Conservation (phyloP, 169 alveolate species). For the Theileria parva region DNA sequence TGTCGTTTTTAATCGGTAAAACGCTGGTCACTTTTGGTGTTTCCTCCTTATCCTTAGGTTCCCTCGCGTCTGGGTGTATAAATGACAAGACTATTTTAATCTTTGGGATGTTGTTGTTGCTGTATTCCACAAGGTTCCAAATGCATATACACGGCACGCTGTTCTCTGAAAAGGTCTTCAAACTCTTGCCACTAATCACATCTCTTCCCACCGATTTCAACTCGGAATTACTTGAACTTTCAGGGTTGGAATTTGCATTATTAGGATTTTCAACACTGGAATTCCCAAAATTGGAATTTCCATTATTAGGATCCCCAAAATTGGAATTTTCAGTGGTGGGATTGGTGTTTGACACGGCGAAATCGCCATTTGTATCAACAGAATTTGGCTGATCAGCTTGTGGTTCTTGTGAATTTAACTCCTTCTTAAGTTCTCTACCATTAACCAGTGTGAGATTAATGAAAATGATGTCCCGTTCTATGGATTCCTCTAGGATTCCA, state of each 20-base stretch:
- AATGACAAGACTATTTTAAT: constrained; percentile 33
- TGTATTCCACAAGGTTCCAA: constrained; percentile 61
- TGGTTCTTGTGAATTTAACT: neutral
- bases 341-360: neutral
- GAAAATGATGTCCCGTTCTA: constrained; percentile 13
- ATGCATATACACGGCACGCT: constrained; percentile 39
- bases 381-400: neutral
- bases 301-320: neutral
- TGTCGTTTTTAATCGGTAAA: constrained; percentile 19
- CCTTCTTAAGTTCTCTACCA: neutral
- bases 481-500: constrained; percentile 32
- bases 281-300: constrained; percentile 15
- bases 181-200: neutral
- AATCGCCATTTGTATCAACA: neutral
- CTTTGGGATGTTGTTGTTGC: constrained; percentile 48
- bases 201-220: constrained; percentile 17
- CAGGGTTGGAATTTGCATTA: neutral
- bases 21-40: constrained; percentile 35
- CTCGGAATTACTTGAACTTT: neutral
- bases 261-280: neutral
- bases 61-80: constrained; percentile 9
- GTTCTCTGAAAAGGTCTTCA: constrained; percentile 25
- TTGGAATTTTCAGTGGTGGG: neutral
- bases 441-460: neutral
- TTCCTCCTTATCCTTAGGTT: constrained; percentile 23